Evolutionary conservation across 2,329 filamentous ascomycete genomes (phyloP), one percentile per base, ranked within the genome.

Genomic region (Aspergillus candidus): DNA sequence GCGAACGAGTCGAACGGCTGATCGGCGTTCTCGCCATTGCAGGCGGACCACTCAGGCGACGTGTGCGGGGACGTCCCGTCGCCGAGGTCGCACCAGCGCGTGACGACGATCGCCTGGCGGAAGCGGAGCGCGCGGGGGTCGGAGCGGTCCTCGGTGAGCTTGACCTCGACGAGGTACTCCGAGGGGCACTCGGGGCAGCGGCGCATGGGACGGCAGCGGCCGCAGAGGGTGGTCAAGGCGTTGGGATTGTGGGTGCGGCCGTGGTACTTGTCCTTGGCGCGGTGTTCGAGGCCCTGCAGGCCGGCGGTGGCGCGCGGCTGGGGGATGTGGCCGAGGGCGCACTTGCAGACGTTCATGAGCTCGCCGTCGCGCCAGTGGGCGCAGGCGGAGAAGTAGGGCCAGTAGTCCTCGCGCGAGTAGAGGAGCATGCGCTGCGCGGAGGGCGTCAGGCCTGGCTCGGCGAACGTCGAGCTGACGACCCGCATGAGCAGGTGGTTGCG

Each of bases 311-410:
- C 43, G 18, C 63, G 67, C 6, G 68, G 65, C 0, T 68, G 60
- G 0, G 78, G 78, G 30, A 83, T 73, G 50, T 83, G 79, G 10
- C 63, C 65, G 10, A 83, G 63, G 3, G 78, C 78, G 56, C 79
- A 83, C 62, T 83, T 83, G 52, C 77, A 79, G 30, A 77, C 64
- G 12, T 74, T 69, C 68, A 80, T 81, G 12, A 83, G 64, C 31
- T 79, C 68, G 13, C 79, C 79, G 48, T 82, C 76, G 13, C 73
- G 70, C 79, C 79, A 83, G 58, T 83, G 79, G 2, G 76, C 71
- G 52, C 79, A 83, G 1, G 73, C 75, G 10, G 76, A 79, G 61
- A 83, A 83, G 57, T 77, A 83, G 0, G 79, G 79, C 41, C 69
- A 74, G 61, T 80, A 82, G 53, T 82, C 78, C 40, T 78, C 74